phyloP scores from a whole-genome alignment of 805 yeast species.

The Candida montana region DNA sequence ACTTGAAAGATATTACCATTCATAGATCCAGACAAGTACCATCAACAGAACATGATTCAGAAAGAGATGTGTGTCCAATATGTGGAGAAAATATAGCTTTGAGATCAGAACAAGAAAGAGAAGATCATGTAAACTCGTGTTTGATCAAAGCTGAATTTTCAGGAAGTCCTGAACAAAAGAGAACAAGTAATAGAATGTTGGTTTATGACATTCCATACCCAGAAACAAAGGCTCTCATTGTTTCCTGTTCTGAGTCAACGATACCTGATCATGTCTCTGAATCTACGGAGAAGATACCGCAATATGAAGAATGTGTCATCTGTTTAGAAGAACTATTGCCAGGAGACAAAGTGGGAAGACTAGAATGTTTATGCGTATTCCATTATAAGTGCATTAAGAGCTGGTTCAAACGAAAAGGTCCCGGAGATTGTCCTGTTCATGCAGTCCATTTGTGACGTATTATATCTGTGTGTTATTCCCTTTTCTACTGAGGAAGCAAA shows the following conservation, averaged over 20 bases:
- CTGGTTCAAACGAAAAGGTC: conserved; percentile 87
- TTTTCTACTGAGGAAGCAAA: too few relatives aligned
- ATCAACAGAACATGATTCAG: conserved; percentile 24
- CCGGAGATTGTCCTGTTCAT: conserved; percentile 85
- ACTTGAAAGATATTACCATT: conserved; percentile 9
- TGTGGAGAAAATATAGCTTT: conserved; percentile 24
- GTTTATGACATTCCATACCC: conserved; percentile 48
- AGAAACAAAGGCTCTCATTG: conserved; percentile 14
- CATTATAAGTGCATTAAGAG: conserved; percentile 86
- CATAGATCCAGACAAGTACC: conserved; percentile 4
- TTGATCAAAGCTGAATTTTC: conserved; percentile 53
- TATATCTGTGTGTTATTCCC: too few relatives aligned
- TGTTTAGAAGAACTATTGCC: conserved; percentile 85
- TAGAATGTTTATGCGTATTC: conserved; percentile 92
- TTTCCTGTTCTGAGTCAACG: conserved; percentile 23
- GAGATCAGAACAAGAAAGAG: conserved; percentile 33
- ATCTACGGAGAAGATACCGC: conserved; percentile 14
- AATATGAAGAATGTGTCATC: conserved; percentile 78
- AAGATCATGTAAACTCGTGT: conserved; percentile 68
- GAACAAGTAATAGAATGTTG: conserved; percentile 75
- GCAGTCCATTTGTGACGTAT: conserved; percentile 35
- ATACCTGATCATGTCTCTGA: conserved; percentile 8
- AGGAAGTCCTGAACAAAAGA: conserved; percentile 52
- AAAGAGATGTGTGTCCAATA: conserved; percentile 36
- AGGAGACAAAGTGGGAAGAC: conserved; percentile 84